A percentile compares a stretch with the other conserved stretches of the same genome.
Conservation (phyloP, 192 early-diverging fungal species). For the Pilobolus umbonatus region DNA sequence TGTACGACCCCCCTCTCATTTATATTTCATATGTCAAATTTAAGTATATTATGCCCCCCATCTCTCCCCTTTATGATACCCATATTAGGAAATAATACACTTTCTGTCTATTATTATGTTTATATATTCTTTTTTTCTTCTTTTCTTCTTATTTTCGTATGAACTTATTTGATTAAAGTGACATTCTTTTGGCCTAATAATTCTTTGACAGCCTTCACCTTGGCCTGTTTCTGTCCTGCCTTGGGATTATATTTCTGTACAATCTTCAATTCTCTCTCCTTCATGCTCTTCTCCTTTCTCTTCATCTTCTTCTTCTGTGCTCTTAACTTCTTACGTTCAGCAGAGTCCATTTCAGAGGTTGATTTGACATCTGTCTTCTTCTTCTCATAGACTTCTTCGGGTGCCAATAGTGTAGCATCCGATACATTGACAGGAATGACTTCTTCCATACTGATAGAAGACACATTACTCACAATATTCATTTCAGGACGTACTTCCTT, state of each 20-base stretch:
- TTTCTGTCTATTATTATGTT: too few relatives aligned
- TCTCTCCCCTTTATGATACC: too few relatives aligned
- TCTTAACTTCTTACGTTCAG: conserved; percentile 69
- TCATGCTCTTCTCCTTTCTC: conserved; percentile 54
- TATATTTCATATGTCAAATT: too few relatives aligned
- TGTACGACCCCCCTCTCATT: too few relatives aligned
- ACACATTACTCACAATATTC: conserved; percentile 67
- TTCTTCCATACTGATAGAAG: conserved; percentile 93
- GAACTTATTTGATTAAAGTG: conserved; percentile 32
- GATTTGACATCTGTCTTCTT: conserved; percentile 67
- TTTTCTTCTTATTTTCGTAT: too few relatives aligned
- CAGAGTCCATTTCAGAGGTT: conserved; percentile 71
- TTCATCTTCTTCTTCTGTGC: conserved; percentile 62
- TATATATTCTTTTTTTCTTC: too few relatives aligned
- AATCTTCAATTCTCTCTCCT: conserved; percentile 45
- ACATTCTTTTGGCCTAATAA: conserved; percentile 58
- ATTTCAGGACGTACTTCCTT: conserved; percentile 76
- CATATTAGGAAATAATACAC: too few relatives aligned
- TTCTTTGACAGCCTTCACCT: conserved; percentile 57
- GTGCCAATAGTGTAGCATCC: conserved; percentile 75
- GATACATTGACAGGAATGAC: conserved; percentile 85
- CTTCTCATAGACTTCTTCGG: conserved; percentile 88
- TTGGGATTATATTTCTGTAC: conserved; percentile 42
- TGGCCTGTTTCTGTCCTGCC: conserved; percentile 35
- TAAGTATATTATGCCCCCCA: too few relatives aligned